Evolutionary conservation across 148 eudicot species (phyloP).

Genomic region (Silene uniflora): DNA sequence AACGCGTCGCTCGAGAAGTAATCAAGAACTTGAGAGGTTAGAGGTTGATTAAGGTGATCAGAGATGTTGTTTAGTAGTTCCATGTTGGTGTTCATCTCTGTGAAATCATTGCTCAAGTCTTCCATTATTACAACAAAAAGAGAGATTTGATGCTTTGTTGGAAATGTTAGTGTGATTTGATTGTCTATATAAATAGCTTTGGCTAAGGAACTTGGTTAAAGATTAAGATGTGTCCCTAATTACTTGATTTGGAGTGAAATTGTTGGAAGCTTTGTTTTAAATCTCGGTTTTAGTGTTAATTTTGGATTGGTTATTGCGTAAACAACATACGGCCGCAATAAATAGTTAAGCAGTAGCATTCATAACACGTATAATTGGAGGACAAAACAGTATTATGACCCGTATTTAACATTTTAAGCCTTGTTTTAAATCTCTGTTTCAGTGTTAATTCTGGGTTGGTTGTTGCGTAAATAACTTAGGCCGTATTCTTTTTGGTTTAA

Average conservation of each 20-base stretch:
- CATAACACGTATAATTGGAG: neutral
- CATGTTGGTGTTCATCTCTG: conserved; percentile 33
- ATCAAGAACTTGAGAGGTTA: conserved; percentile 28
- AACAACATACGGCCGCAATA: too few relatives aligned
- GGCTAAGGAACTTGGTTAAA: conserved; percentile 1
- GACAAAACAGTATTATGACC: neutral
- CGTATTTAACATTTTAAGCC: neutral
- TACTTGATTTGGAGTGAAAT: neutral
- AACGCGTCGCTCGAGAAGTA: conserved; percentile 27
- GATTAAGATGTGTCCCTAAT: conserved; percentile 18
- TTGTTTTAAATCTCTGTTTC: neutral
- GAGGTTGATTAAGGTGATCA: conserved; percentile 23
- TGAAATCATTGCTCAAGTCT: conserved; percentile 31
- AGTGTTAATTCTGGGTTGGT: neutral
- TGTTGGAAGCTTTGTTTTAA: neutral
- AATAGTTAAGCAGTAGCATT: too few relatives aligned
- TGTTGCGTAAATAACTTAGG: too few relatives aligned
- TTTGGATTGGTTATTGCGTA: too few relatives aligned
- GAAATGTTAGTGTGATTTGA: conserved; percentile 6
- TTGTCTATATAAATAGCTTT: conserved; percentile 19
- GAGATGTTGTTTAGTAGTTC: conserved; percentile 21
- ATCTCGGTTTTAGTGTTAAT: neutral
- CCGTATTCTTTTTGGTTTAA: too few relatives aligned
- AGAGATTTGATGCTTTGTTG: neutral
- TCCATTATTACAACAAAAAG: conserved; percentile 28